Base-by-base conservation (phyloP, 2,329 filamentous ascomycete species). In the Colletotrichum sublineola region DNA sequence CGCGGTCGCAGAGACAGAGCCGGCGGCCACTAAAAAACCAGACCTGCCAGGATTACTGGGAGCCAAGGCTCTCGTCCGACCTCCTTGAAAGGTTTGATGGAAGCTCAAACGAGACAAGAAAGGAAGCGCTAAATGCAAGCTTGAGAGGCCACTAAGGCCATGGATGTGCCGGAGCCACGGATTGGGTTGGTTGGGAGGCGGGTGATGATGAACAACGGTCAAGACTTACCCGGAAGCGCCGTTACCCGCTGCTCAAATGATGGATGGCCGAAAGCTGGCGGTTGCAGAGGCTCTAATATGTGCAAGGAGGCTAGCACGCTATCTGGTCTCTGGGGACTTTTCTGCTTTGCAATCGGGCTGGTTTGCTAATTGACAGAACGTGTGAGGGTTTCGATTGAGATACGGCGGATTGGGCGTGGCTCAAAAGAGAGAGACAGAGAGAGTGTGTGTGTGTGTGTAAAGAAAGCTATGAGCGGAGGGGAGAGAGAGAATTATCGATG, bases 121-220 rank as follows among this genome's bases (percentile, higher is more conserved):
- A 61, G 33, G 42, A 60, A 48, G 66, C 69, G 66, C 69, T 72
- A 72, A 63, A 36, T n/a, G n/a, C 1, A 61, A 46, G 66, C 66
- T 72, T 65, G 66, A 69, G n/a, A n/a, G 55, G 60, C 55, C 31
- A 72, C 46, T n/a, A 40, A 60, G 46, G 58, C 69, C 55, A 72
- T 64, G 40, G 36, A 64, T 2, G 33, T 55, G 66, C 66, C 66
- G 66, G 66, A 52, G 46, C 33, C 29, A 69, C 69, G 53, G 48
- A 69, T 69, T 61, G 69, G 69, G 60, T 64, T 61, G 69, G 66
- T 48, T 42, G n/a, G 69, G n/a, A 44, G 24, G 33, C n/a, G 14
- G 60, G 56, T 7, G 33, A 69, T 33, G 52, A 44, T 68, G 57
- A 61, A 69, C 29, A 72, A 72, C 66, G 69, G 60, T 60, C 66